Conservation (phyloP, 1,284 basidiomycete genomes). For the Phylloboletellus chloephorus region DNA sequence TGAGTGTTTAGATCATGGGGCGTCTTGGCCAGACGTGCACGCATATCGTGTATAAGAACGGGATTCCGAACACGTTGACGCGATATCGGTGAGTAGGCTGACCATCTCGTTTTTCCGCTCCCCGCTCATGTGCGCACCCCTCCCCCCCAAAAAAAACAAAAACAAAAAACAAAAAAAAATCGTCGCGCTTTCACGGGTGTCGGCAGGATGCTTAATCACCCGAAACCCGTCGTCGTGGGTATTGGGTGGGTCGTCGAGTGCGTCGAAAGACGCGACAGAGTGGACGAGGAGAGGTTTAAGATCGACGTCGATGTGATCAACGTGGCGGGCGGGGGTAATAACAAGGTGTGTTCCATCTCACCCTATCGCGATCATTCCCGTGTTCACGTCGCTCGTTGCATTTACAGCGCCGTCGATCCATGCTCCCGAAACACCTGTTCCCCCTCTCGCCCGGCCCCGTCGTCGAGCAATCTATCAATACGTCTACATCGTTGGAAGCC, state of each 20-base stretch:
- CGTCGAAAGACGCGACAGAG: constrained; percentile 60
- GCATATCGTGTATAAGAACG: constrained; percentile 89
- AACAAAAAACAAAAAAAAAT: too few species aligned
- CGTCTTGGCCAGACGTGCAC: constrained; percentile 76
- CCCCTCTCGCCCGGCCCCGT: constrained; percentile 29
- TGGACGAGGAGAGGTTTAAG: constrained; percentile 63
- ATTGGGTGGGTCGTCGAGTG: constrained; percentile 92
- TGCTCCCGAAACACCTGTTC: constrained; percentile 60
- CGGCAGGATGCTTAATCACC: constrained; percentile 60
- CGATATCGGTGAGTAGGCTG: constrained; percentile 55
- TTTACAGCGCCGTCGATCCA: constrained; percentile 51
- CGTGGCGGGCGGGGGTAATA: constrained; percentile 57
- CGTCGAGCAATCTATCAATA: constrained; percentile 11
- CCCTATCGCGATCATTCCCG: background rate
- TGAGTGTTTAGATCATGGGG: constrained; percentile 44
- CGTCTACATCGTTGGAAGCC: constrained; percentile 29
- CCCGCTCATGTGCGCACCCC: background rate
- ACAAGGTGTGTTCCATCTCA: constrained; percentile 53
- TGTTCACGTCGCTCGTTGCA: too few species aligned
- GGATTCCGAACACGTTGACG: constrained; percentile 69
- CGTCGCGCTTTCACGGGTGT: background rate
- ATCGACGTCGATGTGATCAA: constrained; percentile 68
- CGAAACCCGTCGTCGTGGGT: constrained; percentile 74
- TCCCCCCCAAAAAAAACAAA: too few species aligned
- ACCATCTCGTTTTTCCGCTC: background rate